Evolutionary conservation across 805 yeast species (phyloP).

Genomic region (Blastobotrys parvus): DNA sequence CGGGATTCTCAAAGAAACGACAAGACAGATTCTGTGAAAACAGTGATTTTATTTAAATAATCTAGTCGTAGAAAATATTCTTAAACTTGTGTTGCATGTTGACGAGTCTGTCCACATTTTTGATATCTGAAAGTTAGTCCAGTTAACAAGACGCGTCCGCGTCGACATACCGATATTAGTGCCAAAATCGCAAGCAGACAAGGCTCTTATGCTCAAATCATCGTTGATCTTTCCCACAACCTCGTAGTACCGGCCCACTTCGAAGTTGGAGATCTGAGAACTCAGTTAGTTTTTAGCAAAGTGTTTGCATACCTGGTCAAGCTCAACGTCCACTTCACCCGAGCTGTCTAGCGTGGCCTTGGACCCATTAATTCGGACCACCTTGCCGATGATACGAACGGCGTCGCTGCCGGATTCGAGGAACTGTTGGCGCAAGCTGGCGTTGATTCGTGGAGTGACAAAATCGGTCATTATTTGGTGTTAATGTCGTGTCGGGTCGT

Average conservation of each 20-base stretch:
- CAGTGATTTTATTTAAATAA: not conserved
- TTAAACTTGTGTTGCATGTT: constrained; percentile 9
- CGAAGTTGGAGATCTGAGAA: constrained; percentile 10
- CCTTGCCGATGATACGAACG: constrained; percentile 29
- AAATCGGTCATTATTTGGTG: constrained; percentile 5
- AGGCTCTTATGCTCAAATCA: constrained; percentile 23
- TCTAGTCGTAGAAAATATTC: constrained; percentile 8
- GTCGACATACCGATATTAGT: constrained; percentile 19
- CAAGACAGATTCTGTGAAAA: not conserved
- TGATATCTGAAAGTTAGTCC: constrained; percentile 6
- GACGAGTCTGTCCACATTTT: constrained; percentile 9
- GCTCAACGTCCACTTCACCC: constrained; percentile 26
- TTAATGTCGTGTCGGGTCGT: not conserved
- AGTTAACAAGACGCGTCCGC: too few relatives aligned
- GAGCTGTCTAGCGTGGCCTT: constrained; percentile 22
- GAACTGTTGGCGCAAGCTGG: constrained; percentile 18
- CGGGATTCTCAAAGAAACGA: constrained; percentile 10
- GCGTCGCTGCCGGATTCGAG: constrained; percentile 10
- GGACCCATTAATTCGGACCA: constrained; percentile 22
- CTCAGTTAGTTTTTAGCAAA: not conserved
- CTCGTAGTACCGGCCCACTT: constrained; percentile 27
- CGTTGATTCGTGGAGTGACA: constrained; percentile 26
- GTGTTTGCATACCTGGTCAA: constrained; percentile 15
- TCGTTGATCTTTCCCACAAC: constrained; percentile 27
- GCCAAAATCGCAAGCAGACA: constrained; percentile 19